A percentile compares a stretch with the other conserved stretches of the same genome.
phyloP scores from a whole-genome alignment of 202 grass and related monocot genomes.

The Carex sylvatica region DNA sequence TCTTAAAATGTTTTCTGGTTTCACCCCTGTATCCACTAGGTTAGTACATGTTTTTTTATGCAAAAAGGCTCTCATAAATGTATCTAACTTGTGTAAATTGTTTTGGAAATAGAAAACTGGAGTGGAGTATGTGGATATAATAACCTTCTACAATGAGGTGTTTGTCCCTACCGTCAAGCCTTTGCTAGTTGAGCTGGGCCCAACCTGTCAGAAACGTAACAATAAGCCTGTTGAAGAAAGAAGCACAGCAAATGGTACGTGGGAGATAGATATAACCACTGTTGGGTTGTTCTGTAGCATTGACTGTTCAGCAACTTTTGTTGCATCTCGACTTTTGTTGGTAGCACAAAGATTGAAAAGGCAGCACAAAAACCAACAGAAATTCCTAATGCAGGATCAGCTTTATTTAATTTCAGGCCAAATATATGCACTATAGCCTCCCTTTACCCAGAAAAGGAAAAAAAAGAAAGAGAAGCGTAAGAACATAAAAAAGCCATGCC shows the following conservation, averaged over 20 bases:
- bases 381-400: neutral
- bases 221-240: conserved; percentile 60
- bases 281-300: neutral
- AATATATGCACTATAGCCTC: neutral
- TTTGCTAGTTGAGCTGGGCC: conserved; percentile 69
- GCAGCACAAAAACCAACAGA: neutral
- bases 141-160: conserved; percentile 93
- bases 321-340: neutral
- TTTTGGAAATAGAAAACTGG: conserved; percentile 68
- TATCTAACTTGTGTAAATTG: conserved; percentile 8
- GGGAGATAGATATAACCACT: neutral
- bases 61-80: conserved; percentile 19
- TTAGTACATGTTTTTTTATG: conserved; percentile 24
- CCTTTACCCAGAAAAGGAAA: neutral
- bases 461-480: neutral
- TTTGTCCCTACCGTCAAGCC: conserved; percentile 88
- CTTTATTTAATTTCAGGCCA: neutral
- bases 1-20: neutral
- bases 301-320: neutral
- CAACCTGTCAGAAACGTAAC: conserved; percentile 37
- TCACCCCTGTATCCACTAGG: neutral
- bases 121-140: conserved; percentile 85
- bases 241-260: conserved; percentile 53
- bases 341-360: neutral
- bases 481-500: neutral